Evolutionary conservation across 2,329 filamentous ascomycete species (phyloP).

Genomic region (Chrysoporthe austroafricana): DNA sequence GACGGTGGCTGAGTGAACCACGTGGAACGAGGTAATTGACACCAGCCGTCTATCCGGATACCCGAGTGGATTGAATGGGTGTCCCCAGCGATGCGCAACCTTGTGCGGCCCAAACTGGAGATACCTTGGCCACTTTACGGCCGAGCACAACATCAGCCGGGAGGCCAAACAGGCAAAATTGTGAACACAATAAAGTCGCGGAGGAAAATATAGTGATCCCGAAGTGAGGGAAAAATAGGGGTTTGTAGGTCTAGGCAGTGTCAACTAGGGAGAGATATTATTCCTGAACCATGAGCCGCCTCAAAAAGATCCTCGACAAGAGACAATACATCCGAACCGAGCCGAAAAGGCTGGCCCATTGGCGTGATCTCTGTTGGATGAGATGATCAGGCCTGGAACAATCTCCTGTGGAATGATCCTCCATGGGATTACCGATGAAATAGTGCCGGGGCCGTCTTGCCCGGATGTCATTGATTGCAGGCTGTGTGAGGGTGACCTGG

Average conservation of each 20-base stretch:
- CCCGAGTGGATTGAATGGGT: slow-evolving; percentile 9
- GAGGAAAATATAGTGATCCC: not conserved
- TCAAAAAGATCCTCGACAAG: not conserved
- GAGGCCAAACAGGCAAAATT: slow-evolving; percentile 5
- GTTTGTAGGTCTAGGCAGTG: not conserved
- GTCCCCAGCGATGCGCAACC: slow-evolving; percentile 14
- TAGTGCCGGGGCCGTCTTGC: not conserved
- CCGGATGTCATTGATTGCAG: not conserved
- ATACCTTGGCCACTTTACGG: slow-evolving; percentile 10
- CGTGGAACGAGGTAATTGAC: slow-evolving; percentile 15
- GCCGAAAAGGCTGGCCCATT: not conserved
- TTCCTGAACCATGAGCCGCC: not conserved
- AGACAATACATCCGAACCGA: not conserved
- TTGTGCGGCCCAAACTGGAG: slow-evolving; percentile 11
- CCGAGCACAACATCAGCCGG: slow-evolving; percentile 5
- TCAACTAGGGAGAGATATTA: not conserved
- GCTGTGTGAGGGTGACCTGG: not conserved
- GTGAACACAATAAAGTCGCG: not conserved
- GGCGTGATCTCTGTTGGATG: not conserved
- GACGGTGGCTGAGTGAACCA: slow-evolving; percentile 1
- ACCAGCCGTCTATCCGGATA: slow-evolving; percentile 13
- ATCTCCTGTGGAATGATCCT: not conserved
- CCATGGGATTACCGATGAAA: not conserved
- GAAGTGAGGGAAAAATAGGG: not conserved
- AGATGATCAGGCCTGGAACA: not conserved